Conservation (phyloP, 257 asterid species). For the Solanum chmielewskii region DNA sequence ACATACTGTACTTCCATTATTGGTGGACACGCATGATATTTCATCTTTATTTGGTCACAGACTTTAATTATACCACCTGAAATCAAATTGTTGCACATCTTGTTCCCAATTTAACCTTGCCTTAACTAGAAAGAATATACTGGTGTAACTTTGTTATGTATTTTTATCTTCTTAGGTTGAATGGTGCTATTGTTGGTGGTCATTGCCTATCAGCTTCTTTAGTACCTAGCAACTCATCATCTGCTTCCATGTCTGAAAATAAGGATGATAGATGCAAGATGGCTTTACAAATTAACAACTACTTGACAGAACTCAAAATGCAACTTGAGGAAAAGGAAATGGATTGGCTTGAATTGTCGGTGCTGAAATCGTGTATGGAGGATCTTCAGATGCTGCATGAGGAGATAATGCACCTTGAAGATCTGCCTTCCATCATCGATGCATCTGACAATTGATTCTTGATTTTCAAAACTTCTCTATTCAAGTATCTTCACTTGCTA, state of each 20-base stretch:
- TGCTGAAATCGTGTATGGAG: conserved; percentile 2
- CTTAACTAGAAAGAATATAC: not conserved
- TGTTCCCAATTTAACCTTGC: conserved; percentile 1
- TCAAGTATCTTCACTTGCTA: not conserved
- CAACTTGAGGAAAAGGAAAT: not conserved
- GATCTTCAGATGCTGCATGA: conserved; percentile 29
- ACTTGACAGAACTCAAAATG: not conserved
- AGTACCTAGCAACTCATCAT: conserved; percentile 1
- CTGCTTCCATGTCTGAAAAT: not conserved
- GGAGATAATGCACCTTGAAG: conserved; percentile 24
- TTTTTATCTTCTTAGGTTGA: conserved; percentile 25
- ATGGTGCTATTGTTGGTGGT: conserved; percentile 7
- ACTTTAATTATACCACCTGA: not conserved
- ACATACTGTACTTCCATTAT: not conserved
- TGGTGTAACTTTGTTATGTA: not conserved
- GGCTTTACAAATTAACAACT: conserved; percentile 6
- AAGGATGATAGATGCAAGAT: conserved; percentile 12
- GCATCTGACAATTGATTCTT: not conserved
- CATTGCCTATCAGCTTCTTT: conserved; percentile 27
- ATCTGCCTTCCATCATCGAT: not conserved
- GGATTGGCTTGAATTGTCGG: conserved; percentile 2
- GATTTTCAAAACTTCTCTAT: not conserved
- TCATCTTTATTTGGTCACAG: not conserved
- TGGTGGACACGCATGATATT: not conserved
- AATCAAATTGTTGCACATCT: not conserved